Percentiles rank a stretch among this genome's conserved stretches.
Evolutionary conservation across 2,329 filamentous ascomycete species (phyloP).

Genomic region (Epichloe baconii): DNA sequence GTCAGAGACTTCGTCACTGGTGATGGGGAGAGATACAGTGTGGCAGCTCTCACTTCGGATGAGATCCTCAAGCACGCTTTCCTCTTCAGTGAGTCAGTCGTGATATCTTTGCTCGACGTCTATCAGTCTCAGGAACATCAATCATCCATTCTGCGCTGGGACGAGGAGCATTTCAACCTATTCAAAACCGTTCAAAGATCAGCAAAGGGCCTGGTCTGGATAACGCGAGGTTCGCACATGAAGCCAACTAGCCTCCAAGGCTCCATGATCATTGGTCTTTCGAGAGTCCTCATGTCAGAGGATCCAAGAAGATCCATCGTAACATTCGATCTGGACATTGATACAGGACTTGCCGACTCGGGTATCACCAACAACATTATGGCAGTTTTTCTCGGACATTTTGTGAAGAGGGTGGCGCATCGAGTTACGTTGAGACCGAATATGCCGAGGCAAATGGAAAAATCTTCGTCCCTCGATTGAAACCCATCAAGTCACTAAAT

Average conservation of each 20-base stretch:
- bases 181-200: slow-evolving; percentile 27
- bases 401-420: slow-evolving; percentile 1
- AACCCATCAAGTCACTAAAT: slow-evolving; percentile 28
- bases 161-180: slow-evolving; percentile 22
- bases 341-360: slow-evolving; percentile 10
- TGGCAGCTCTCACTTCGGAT: background rate
- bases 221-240: slow-evolving; percentile 30
- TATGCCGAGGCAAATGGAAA: slow-evolving; percentile 25
- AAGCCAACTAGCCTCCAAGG: slow-evolving; percentile 20
- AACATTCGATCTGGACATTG: slow-evolving; percentile 27
- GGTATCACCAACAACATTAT: slow-evolving; percentile 12
- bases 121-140: slow-evolving; percentile 9
- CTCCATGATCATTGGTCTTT: slow-evolving; percentile 31
- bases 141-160: slow-evolving; percentile 26
- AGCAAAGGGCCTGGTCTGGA: slow-evolving; percentile 32
- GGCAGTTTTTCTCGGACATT: slow-evolving; percentile 12
- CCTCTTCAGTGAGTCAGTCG: slow-evolving; percentile 15
- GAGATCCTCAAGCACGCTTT: slow-evolving; percentile 3
- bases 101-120: slow-evolving; percentile 36
- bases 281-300: slow-evolving; percentile 36
- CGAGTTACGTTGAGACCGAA: slow-evolving; percentile 25
- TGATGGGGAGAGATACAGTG: background rate
- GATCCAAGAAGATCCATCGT: slow-evolving; percentile 29
- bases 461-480: slow-evolving; percentile 32
- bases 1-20: background rate